phyloP scores from a whole-genome alignment of 2,329 filamentous ascomycete species.

The Teratosphaeria epicoccoides region DNA sequence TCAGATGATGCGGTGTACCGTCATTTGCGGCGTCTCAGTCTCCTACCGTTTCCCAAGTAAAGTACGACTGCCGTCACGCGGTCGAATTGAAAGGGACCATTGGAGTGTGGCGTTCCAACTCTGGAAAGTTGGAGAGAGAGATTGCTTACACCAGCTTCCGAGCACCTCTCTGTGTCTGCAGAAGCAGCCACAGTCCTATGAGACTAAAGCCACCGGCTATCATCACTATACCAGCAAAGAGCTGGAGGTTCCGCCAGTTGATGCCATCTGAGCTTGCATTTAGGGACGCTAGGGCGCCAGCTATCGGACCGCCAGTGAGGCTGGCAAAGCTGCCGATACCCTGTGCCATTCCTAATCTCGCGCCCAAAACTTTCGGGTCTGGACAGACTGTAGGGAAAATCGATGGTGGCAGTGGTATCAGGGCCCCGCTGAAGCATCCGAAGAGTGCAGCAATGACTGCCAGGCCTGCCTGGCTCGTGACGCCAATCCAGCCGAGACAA shows the following conservation, averaged over 20 bases:
- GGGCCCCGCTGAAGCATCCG: conserved; percentile 35
- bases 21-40: too few species aligned
- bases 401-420: conserved; percentile 37
- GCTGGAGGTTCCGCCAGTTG: conserved; percentile 21
- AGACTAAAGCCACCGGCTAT: conserved; percentile 17
- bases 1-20: too few species aligned
- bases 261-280: conserved; percentile 6
- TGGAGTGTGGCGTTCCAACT: too few species aligned
- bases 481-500: conserved; percentile 47
- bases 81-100: too few species aligned
- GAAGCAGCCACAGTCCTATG: conserved; percentile 16
- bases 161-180: conserved; percentile 15
- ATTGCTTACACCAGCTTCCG: conserved; percentile 6
- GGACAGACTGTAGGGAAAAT: conserved; percentile 35
- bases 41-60: too few species aligned
- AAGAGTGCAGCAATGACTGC: conserved; percentile 36
- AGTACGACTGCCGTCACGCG: too few species aligned
- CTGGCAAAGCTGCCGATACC: conserved; percentile 33
- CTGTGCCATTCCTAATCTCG: conserved; percentile 39
- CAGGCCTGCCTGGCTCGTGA: conserved; percentile 29
- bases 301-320: conserved; percentile 37
- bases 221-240: conserved; percentile 22
- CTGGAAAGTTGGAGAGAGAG: too few species aligned
- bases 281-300: conserved; percentile 28
- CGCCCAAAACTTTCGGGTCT: conserved; percentile 36